phyloP scores from a whole-genome alignment of 176 grass and related monocot species.

The Paspalum vaginatum region DNA sequence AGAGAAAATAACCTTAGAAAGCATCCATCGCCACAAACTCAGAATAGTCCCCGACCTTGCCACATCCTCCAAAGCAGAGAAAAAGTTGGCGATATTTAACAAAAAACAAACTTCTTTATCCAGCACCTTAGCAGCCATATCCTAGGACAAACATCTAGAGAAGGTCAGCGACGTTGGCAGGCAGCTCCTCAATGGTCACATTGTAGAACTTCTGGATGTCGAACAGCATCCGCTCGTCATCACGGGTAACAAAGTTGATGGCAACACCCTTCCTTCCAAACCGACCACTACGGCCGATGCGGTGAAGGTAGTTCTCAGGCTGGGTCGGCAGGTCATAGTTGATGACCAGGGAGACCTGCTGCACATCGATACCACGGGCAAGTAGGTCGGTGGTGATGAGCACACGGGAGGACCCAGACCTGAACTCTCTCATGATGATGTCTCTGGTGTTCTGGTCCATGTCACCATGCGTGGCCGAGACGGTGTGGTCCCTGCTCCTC shows the following conservation, averaged over 20 bases:
- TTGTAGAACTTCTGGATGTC: constrained; percentile 89
- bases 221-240: constrained; percentile 73
- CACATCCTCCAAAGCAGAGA: constrained; percentile 45
- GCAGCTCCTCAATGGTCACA: constrained; percentile 68
- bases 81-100: constrained; percentile 54
- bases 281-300: constrained; percentile 80
- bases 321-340: constrained; percentile 80
- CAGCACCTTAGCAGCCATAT: constrained; percentile 36
- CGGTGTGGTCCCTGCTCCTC: constrained; percentile 77
- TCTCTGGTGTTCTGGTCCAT: constrained; percentile 95
- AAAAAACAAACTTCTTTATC: constrained; percentile 51
- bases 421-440: constrained; percentile 91
- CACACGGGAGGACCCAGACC: constrained; percentile 78
- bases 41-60: constrained; percentile 42
- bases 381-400: constrained; percentile 84
- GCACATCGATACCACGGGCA: constrained; percentile 84
- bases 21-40: constrained; percentile 43
- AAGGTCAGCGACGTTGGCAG: constrained; percentile 73
- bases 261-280: constrained; percentile 85
- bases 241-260: constrained; percentile 75
- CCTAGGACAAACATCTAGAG: constrained; percentile 53
- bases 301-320: constrained; percentile 82
- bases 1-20: constrained; percentile 11
- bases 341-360: constrained; percentile 85
- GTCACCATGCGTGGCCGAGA: constrained; percentile 75